Base-by-base conservation (phyloP, 2,329 filamentous ascomycete genomes). In the Aureobasidium uvarum region DNA sequence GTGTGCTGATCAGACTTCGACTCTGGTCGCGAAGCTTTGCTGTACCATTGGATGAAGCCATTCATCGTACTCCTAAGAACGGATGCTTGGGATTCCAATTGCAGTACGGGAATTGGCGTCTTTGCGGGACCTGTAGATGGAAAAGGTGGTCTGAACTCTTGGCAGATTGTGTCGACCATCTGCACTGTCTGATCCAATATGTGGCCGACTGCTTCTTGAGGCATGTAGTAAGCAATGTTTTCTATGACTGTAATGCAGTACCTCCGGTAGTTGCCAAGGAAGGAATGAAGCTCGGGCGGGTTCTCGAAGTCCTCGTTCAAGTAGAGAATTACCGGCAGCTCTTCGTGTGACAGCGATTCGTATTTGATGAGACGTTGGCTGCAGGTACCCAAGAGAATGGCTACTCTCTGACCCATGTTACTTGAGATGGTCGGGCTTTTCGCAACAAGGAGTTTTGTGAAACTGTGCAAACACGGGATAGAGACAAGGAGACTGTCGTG, bases 241-340 rank as follows among this genome's bases (percentile, higher is more conserved):
- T 98, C 94, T 64, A 99, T 92, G 31, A 97, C 85, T 67, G 91
- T 89, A 3, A 88, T 87, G 75, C 92, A 95, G 73, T 96, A 98
- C 66, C 95, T 86, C 45, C 95, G 85, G 76, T 99, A 99, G 73
- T 99, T 98, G 4, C 94, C 92, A 13, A 98, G 83, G 75, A 99
- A 99, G 0, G 92, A 92, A 77, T 99, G 95, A 28, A 92, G 86
- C 75, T 99, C 95, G 0, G 95, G 95, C 23, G 94, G 82, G 0
- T 94, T 98, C 73, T 99, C 95, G 65, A 96, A 96, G 74, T 99
- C 95, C 73, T 98, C 93, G 72, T 92, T 83, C 1, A 99, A 82
- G 70, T 96, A 95, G 13, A 91, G 81, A 66, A 92, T 85, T 0
- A 90, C 93, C 1, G 90, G 84, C 71, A 97, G 89, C 54, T 91